Percentiles rank a stretch among this genome's conserved stretches.
Evolutionary conservation across 768 basidiomycete species (phyloP).

Genomic region (Kwoniella sp.): DNA sequence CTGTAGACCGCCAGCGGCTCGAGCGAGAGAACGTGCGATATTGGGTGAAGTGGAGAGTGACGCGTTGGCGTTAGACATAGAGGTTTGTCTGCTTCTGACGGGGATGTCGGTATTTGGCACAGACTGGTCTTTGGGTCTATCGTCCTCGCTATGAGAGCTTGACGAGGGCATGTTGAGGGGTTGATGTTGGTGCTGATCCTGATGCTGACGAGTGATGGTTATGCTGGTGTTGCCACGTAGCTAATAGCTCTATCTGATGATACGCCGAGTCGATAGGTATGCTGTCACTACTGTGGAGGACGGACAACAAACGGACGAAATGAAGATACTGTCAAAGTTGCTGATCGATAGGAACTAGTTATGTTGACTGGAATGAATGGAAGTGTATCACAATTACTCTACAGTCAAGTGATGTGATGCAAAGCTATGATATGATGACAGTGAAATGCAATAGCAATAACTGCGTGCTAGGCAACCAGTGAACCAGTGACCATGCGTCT

Average conservation of each 20-base stretch:
- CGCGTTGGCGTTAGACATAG: background rate
- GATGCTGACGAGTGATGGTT: background rate
- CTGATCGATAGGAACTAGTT: background rate
- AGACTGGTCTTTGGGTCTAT: background rate
- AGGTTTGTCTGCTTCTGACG: background rate
- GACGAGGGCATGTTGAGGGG: background rate
- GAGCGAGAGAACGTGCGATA: constrained; percentile 12
- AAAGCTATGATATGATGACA: background rate
- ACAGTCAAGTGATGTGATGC: background rate
- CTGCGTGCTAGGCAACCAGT: background rate
- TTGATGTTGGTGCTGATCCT: too few species aligned
- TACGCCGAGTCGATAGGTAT: too few species aligned
- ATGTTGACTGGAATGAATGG: background rate
- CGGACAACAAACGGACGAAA: too few species aligned
- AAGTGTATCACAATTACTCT: background rate
- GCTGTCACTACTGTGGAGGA: too few species aligned
- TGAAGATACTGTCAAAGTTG: background rate
- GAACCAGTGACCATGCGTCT: background rate
- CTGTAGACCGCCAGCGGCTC: background rate
- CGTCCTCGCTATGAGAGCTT: background rate
- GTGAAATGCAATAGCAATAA: too few species aligned
- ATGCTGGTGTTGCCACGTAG: too few species aligned
- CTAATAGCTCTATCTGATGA: too few species aligned
- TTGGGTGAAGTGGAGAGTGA: constrained; percentile 11
- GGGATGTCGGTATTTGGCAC: background rate